Base-by-base conservation (phyloP, 768 basidiomycete species). In the Suillus discolor region DNA sequence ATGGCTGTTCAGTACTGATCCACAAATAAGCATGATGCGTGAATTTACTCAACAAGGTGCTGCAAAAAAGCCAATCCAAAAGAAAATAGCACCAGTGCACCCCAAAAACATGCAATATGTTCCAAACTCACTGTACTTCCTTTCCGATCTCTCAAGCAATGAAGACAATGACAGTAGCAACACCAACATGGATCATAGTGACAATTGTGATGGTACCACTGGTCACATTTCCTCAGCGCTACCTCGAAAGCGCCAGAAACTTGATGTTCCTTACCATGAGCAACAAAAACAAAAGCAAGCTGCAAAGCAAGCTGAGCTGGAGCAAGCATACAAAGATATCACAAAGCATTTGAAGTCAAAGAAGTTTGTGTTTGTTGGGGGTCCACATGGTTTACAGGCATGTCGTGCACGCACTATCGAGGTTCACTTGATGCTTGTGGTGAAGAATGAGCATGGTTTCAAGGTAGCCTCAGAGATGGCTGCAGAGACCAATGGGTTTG, bases 401-500 rank as follows among this genome's bases (percentile, higher is more conserved):
- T 66, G 70, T 54, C 68, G 69, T 16, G 71, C 72, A 1, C 45
- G 66, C 2, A 70, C 74, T n/a, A 76, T 79, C 6, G 70, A 76
- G 62, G 72, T 65, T 44, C 70, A 70, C 61, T 57, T 79, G 31
- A 64, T 65, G n/a, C 71, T 80, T 71, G 70, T 79, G 4, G 67
- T 79, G 7, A 68, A 75, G 9, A 77, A 77, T 57, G 39, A 64
- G 18, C 57, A 66, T 28, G 57, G 36, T 12, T 41, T 36, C n/a
- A 74, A 49, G 15, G 63, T 66, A 49, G 74, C 77, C 36, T 77
- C 77, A 7, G 63, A 72, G 60, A 31, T 39, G 13, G 75, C 75
- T 13, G 76, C 77, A 20, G 73, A 79, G 63, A 69, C 62, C 36
- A 70, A 77, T 20, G 76, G 78, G 1, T 79, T 79, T 72, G 61